Evolutionary conservation across 192 early-diverging fungal species (phyloP), one percentile per base, ranked within the genome.

Genomic region (Entrophospora sp.): DNA sequence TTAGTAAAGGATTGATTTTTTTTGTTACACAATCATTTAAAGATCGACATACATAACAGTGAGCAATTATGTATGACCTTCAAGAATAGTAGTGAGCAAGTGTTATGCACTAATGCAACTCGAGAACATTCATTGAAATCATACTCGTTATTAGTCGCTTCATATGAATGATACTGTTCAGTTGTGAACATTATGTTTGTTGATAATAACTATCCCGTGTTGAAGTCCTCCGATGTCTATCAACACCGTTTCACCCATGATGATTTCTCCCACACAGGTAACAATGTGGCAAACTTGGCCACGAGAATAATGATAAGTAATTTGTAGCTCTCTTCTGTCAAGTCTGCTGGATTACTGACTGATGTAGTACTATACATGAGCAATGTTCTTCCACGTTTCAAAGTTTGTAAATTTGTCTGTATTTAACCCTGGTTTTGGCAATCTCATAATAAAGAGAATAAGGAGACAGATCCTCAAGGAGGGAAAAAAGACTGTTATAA

Each of bases 1-100:
- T 25, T 59, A 37, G 56, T n/a, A n/a, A n/a, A n/a, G n/a, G n/a
- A n/a, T n/a, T n/a, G n/a, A n/a, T n/a, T n/a, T n/a, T n/a, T n/a
- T n/a, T n/a, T n/a, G n/a, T n/a, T n/a, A n/a, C n/a, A n/a, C n/a
- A n/a, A n/a, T n/a, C n/a, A n/a, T n/a, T n/a, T n/a, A n/a, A n/a
- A n/a, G n/a, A n/a, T n/a, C n/a, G n/a, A n/a, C n/a, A 35, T 25
- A 12, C 4, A 25, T 3, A 59, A 37, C 4, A 59, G 56, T 40
- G 5, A 25, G 37, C 36, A 59, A 59, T n/a, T n/a, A n/a, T n/a
- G 7, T 9, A 59, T 12, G 56, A 20, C 1, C 30, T 4, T 27
- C 56, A 31, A 12, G 56, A 59, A 59, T 59, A 59, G 22, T 59
- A 59, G 9, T 59, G 37, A 14, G 20, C 20, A 40, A 59, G 56